Base-by-base conservation (phyloP, 306 rosid species). In the Carpinus fangiana region DNA sequence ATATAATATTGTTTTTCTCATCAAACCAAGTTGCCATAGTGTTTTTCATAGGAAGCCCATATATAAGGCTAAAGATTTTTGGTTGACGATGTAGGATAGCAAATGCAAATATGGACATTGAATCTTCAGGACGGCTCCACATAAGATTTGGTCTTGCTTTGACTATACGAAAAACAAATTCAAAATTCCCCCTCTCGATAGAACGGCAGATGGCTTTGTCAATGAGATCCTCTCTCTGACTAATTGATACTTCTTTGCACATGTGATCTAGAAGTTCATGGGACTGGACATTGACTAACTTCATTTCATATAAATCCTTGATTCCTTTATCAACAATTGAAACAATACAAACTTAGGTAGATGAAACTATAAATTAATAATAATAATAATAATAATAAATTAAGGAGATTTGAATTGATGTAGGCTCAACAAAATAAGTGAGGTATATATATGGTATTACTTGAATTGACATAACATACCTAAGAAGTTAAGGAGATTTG, bases 171-270 rank as follows among this genome's bases (percentile, higher is more conserved):
- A 4, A 51, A 51, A 13, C 17, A 51, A 51, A 51, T 17, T 51
- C 55, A 3, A 14, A 51, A 51, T 12, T 51, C 18, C 55, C 55
- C 4, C 5, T 51, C 18, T 0, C 17, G n/a, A 51, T 17, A 0
- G 55, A 14, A 3, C 18, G n/a, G 55, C 0, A 12, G 18, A 51
- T 13, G 13, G 55, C 55, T 2, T 50, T 16, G 2, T 10, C 2
- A 12, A 50, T 4, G 12, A 3, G 0, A 12, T 1, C 2, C 0
- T 1, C 0, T 31, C 0, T 2, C 1, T 1, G 0, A 31, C 34
- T 47, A 10, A 0, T 12, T 13, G 55, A 3, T 51, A 51, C 17
- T 17, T 13, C 5, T 5, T 51, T 14, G 8, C 18, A 14, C n/a
- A 51, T 50, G 54, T 5, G 7, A 16, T 3, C 13, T 3, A 50